These are phyloP conservation scores for Astragalus glycyphyllos DNA, from an alignment of 306 rosid genomes.

Conservation along the genomic window DNA sequence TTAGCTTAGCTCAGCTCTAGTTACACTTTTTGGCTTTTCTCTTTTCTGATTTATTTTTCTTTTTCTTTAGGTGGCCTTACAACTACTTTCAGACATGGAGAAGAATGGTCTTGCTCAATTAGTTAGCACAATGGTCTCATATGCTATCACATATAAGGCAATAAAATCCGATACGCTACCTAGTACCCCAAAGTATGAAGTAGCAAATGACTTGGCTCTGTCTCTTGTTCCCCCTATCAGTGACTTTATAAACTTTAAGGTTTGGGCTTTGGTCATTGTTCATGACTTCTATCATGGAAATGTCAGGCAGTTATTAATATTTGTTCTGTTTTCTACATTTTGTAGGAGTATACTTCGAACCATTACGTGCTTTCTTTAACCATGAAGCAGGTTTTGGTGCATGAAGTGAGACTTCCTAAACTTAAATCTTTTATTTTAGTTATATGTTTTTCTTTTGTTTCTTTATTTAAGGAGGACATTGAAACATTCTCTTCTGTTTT, in stretches of 20 bases:
- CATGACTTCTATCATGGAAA: conserved; percentile 27
- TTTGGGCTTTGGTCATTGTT: conserved; percentile 46
- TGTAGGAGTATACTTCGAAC: conserved; percentile 76
- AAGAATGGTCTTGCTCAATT: conserved; percentile 73
- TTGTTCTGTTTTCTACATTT: conserved; percentile 33
- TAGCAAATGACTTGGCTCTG: conserved; percentile 55
- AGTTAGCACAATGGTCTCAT: conserved; percentile 84
- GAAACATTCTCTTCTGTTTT: conserved; percentile 2
- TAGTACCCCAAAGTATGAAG: conserved; percentile 55
- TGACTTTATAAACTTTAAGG: conserved; percentile 78
- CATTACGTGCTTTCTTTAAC: conserved; percentile 72
- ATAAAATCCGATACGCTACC: conserved; percentile 55
- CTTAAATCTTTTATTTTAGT: conserved; percentile 24
- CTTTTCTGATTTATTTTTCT: conserved; percentile 45
- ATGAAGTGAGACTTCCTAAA: conserved; percentile 68
- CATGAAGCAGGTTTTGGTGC: conserved; percentile 83
- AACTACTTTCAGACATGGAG: conserved; percentile 78
- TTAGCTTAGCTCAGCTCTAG: conserved; percentile 32
- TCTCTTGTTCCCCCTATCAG: conserved; percentile 78
- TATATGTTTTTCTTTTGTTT: conserved; percentile 7
- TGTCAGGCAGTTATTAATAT: conserved; percentile 35
- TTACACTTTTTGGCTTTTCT: not conserved
- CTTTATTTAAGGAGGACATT: conserved; percentile 29
- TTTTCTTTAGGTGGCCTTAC: conserved; percentile 70
- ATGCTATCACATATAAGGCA: conserved; percentile 69